phyloP scores from a whole-genome alignment of 192 early-diverging fungal species.

The Coemansia sp. region DNA sequence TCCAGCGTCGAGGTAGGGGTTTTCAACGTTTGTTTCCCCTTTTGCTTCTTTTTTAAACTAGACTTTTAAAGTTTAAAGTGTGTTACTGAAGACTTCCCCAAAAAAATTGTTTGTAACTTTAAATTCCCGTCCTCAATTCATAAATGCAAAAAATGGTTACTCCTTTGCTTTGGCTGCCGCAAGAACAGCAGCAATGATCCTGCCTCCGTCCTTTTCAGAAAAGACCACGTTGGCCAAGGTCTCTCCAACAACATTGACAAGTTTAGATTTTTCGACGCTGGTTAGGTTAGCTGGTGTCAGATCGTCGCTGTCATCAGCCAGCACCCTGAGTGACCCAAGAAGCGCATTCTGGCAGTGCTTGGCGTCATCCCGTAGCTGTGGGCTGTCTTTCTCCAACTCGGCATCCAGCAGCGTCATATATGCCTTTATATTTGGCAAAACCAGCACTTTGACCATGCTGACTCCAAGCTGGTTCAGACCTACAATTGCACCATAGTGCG shows the following conservation, averaged over 20 bases:
- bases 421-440: constrained; percentile 74
- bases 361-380: constrained; percentile 37
- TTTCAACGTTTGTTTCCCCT: too few species aligned
- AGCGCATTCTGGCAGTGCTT: constrained; percentile 34
- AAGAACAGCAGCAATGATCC: constrained; percentile 32
- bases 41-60: too few species aligned
- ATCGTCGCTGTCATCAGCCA: constrained; percentile 14
- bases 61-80: too few species aligned
- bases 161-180: constrained; percentile 12
- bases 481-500: constrained; percentile 86
- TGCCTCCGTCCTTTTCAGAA: constrained; percentile 25
- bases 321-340: constrained; percentile 20
- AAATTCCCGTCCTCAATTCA: too few species aligned
- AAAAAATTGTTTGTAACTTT: too few species aligned
- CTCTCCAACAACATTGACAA: constrained; percentile 37
- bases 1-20: too few species aligned
- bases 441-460: constrained; percentile 71
- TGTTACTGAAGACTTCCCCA: too few species aligned
- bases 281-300: constrained; percentile 14
- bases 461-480: constrained; percentile 74
- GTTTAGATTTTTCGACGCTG: constrained; percentile 19
- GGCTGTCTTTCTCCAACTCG: constrained; percentile 44
- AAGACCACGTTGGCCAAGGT: constrained; percentile 40
- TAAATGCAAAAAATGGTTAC: background rate
- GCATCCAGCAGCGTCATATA: constrained; percentile 55